Percentiles rank a stretch among this genome's conserved stretches.
These are phyloP conservation scores for Perkinsus marinus DNA, from an alignment of 169 alveolate species.

Conservation along the genomic window DNA sequence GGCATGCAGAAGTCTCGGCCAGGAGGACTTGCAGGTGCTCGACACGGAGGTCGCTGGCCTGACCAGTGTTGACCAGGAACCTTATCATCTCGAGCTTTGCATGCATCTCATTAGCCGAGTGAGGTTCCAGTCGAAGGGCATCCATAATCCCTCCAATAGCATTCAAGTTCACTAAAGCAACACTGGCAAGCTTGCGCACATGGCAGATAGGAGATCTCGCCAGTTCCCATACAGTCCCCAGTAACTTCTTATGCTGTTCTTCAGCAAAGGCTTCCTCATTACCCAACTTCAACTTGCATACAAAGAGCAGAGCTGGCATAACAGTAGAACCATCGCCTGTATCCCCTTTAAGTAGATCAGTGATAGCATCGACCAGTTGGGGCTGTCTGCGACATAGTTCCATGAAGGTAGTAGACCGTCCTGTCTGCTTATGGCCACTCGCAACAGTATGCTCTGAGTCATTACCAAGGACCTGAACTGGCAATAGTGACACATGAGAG, in stretches of 20 bases:
- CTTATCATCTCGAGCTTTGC: neutral
- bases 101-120: neutral
- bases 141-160: neutral
- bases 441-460: neutral
- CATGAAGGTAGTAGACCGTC: neutral
- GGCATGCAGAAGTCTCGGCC: neutral
- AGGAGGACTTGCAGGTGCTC: neutral
- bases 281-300: neutral
- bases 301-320: neutral
- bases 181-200: neutral
- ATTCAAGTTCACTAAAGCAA: neutral
- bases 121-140: neutral
- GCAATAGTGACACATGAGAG: neutral
- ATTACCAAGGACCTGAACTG: neutral
- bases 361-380: neutral
- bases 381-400: neutral
- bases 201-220: neutral
- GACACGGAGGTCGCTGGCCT: neutral
- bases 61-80: neutral
- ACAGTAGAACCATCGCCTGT: neutral
- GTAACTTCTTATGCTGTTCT: neutral
- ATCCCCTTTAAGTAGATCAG: neutral
- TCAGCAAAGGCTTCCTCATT: neutral
- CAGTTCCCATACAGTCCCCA: neutral
- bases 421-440: neutral